Base-by-base conservation (phyloP, 202 grass and related monocot genomes). In the Carex sylvatica region DNA sequence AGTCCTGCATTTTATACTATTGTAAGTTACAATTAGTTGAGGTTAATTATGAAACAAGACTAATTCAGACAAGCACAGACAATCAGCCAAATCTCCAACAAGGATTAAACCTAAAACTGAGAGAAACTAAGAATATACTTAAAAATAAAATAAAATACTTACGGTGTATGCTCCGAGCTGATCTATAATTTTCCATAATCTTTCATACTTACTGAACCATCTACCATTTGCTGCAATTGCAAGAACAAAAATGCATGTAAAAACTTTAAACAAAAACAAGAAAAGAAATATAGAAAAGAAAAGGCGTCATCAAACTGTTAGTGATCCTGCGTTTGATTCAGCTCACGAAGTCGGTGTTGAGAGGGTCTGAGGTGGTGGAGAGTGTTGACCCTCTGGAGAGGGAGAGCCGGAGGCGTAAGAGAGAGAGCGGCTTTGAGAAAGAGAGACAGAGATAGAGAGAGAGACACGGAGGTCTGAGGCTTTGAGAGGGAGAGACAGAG, bases 221-320 rank as follows among this genome's bases (percentile, higher is more conserved):
- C 80, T n/a, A 31, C 62, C 44, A 65, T 70, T 11, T 7, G 61
- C 80, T 82, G 80, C 15, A 65, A 56, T 36, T 19, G 55, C 15
- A 58, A 77, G 52, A 68, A 53, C 24, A 82, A 68, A 82, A 82
- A 67, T 65, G 44, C 79, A 82, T 16, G 19, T 62, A 2, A 65
- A 64, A 61, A 61, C 0, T 49, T 47, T n/a, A 55, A 1, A 55
- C 11, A 59, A 78, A 78, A n/a, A 60, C 2, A 2, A 74, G 24
- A 16, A 35, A 54, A 79, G 8, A 61, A 79, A 14, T 5, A 79
- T 19, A 44, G 26, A 49, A 19, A 58, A 77, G 11, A 14, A 56
- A 35, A 54, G 49, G 38, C 19, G 35, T 11, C 3, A 65, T 23
- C 59, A 80, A 33, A 56, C 26, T 76, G 54, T 7, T 9, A 56